Evolutionary conservation across 768 basidiomycete species (phyloP).

Genomic region (Leccinum broughii): DNA sequence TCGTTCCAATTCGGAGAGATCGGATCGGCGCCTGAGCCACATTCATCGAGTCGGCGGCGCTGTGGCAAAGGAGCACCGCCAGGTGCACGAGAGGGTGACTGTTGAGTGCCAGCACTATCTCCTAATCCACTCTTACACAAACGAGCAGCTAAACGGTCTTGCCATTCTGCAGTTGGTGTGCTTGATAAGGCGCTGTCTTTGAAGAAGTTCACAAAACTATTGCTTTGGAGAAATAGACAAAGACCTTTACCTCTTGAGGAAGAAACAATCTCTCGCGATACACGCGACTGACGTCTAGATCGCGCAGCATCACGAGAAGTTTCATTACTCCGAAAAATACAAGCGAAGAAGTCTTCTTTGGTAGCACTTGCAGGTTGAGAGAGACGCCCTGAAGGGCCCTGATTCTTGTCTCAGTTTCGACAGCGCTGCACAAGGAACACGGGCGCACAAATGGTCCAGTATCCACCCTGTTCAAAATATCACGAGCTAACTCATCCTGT

Average conservation of each 20-base stretch:
- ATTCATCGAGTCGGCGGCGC: conserved; percentile 45
- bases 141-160: conserved; percentile 64
- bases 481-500: conserved; percentile 73
- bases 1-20: conserved; percentile 52
- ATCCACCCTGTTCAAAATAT: conserved; percentile 76
- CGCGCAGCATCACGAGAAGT: conserved; percentile 55
- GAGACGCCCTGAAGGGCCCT: conserved; percentile 72
- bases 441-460: conserved; percentile 71
- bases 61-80: conserved; percentile 42
- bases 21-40: conserved; percentile 8
- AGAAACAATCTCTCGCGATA: conserved; percentile 79
- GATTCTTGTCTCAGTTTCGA: conserved; percentile 10
- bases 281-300: conserved; percentile 69
- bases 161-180: conserved; percentile 75
- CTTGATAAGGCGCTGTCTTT: conserved; percentile 60
- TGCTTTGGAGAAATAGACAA: background rate
- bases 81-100: conserved; percentile 29
- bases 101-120: conserved; percentile 5
- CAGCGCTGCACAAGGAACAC: background rate
- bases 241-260: conserved; percentile 52
- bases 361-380: conserved; percentile 61
- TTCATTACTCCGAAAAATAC: conserved; percentile 63
- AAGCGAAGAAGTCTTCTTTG: conserved; percentile 79
- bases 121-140: conserved; percentile 38
- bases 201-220: conserved; percentile 5